phyloP scores from a whole-genome alignment of 2,329 filamentous ascomycete genomes.

The Boeremia lycopersici region DNA sequence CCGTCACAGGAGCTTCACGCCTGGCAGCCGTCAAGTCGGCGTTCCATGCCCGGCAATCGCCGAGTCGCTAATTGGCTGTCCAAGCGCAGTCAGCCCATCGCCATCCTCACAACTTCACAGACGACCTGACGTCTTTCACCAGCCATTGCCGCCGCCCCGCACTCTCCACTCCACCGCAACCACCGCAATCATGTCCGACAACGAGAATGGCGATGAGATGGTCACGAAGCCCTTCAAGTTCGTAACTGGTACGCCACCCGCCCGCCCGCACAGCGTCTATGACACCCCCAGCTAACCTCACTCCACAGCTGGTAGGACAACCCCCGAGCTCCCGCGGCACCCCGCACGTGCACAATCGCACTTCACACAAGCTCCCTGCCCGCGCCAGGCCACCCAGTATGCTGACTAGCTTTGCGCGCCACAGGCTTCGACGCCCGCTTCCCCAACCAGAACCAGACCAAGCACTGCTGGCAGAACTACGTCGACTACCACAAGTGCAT shows the following conservation, averaged over 20 bases:
- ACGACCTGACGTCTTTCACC: constrained; percentile 34
- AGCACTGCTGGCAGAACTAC: constrained; percentile 99
- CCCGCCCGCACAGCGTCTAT: constrained; percentile 14
- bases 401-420: constrained; percentile 31
- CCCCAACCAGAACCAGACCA: constrained; percentile 96
- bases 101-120: constrained; percentile 39
- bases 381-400: constrained; percentile 10
- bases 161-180: constrained; percentile 21
- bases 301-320: constrained; percentile 49
- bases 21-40: constrained; percentile 27
- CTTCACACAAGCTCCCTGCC: background rate
- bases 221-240: constrained; percentile 99
- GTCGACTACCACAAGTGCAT: constrained; percentile 99
- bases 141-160: constrained; percentile 39
- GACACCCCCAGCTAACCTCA: constrained; percentile 38
- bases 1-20: constrained; percentile 34
- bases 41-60: constrained; percentile 35
- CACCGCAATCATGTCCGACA: constrained; percentile 81
- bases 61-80: constrained; percentile 41
- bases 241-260: constrained; percentile 81
- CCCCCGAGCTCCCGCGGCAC: constrained; percentile 17
- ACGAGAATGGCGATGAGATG: constrained; percentile 64
- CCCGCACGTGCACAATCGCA: constrained; percentile 11
- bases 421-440: constrained; percentile 98
- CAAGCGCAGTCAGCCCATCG: constrained; percentile 44